Evolutionary conservation across 176 grass and related monocot species (phyloP).

Genomic region (Carex littledalei): DNA sequence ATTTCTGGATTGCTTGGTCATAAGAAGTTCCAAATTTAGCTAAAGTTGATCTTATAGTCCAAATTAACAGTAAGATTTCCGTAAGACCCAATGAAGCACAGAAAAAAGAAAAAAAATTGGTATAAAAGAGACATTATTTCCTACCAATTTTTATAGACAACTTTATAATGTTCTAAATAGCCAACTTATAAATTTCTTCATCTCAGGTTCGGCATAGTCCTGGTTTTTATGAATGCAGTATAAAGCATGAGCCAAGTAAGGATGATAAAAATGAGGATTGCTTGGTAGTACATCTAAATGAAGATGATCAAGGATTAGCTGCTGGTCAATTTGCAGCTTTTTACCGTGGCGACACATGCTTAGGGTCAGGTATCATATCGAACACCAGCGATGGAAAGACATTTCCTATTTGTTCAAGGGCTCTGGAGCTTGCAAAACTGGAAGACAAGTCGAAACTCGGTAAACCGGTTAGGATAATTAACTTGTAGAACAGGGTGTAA

Average conservation of each 20-base stretch:
- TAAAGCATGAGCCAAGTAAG: slow-evolving; percentile 27
- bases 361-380: slow-evolving; percentile 80
- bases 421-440: slow-evolving; percentile 54
- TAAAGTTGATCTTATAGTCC: background rate
- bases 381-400: slow-evolving; percentile 58
- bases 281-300: slow-evolving; percentile 54
- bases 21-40: background rate
- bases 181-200: background rate
- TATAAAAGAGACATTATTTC: background rate
- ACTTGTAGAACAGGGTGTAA: slow-evolving; percentile 41
- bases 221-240: slow-evolving; percentile 68
- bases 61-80: background rate
- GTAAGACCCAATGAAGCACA: background rate
- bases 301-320: slow-evolving; percentile 92
- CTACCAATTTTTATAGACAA: background rate
- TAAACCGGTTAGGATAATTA: slow-evolving; percentile 79
- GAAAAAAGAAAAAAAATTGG: background rate
- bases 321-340: slow-evolving; percentile 86
- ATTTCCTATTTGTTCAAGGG: slow-evolving; percentile 69
- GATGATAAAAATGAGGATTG: slow-evolving; percentile 32
- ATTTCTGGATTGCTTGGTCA: background rate
- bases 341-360: slow-evolving; percentile 45
- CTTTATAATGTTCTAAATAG: background rate
- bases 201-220: slow-evolving; percentile 67
- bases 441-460: slow-evolving; percentile 81